Evolutionary conservation across 2,329 filamentous ascomycete species (phyloP).

Genomic region (Pestalotiopsis sp.): DNA sequence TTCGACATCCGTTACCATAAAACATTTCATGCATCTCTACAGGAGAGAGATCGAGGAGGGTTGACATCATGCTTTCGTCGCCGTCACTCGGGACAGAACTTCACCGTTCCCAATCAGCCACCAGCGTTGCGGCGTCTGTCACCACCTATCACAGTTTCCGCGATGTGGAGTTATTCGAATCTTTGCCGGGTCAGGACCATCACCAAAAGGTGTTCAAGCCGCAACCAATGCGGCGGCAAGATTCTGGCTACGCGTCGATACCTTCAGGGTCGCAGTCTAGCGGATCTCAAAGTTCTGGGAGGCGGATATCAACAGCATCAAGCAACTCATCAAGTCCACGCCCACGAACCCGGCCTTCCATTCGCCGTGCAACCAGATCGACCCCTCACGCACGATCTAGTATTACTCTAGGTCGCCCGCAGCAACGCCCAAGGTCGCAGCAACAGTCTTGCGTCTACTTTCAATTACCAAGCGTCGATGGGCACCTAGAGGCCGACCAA

Average conservation of each 20-base stretch:
- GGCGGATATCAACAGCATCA: constrained; percentile 31
- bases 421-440: constrained; percentile 19
- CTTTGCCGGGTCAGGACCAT: constrained; percentile 25
- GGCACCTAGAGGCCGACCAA: constrained; percentile 19
- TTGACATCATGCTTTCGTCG: constrained; percentile 2
- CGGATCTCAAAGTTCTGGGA: constrained; percentile 36
- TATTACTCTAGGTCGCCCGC: constrained; percentile 29
- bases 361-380: constrained; percentile 44
- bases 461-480: constrained; percentile 51
- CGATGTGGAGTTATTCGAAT: constrained; percentile 51
- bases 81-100: constrained; percentile 17
- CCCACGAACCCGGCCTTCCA: constrained; percentile 42
- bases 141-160: constrained; percentile 59
- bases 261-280: constrained; percentile 41
- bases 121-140: constrained; percentile 48
- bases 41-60: not conserved
- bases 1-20: not conserved
- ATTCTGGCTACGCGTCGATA: constrained; percentile 62
- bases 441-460: constrained; percentile 45
- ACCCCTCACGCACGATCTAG: constrained; percentile 25
- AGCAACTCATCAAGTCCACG: constrained; percentile 33
- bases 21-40: constrained; percentile 4
- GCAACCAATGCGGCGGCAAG: constrained; percentile 53
- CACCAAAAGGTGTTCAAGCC: constrained; percentile 33
- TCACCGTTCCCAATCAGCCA: constrained; percentile 36